Evolutionary conservation across 345 rosid genomes (phyloP), one percentile per base, ranked within the genome.

Genomic region (Acer saccharum): DNA sequence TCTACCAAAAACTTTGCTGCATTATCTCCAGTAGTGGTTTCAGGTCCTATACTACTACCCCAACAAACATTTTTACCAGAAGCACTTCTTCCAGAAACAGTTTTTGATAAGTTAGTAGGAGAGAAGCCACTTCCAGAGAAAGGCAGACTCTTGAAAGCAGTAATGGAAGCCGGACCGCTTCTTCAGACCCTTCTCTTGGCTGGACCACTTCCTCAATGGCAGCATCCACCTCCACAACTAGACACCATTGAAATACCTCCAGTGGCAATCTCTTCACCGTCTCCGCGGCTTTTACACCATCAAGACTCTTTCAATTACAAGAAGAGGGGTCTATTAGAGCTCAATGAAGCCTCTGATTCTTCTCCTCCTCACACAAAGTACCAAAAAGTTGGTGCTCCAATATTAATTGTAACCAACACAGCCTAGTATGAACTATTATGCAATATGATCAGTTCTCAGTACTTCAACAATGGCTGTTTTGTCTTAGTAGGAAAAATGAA

Each of bases 121-220:
- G 78, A 83, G 11, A 90, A 73, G 83, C 82, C 81, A 18, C 73
- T 92, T 71, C 97, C 97, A 2, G 89, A 82, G 82, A 86, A 86
- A 81, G 94, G 94, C 68, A 92, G 84, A 83, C 86, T 92, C 25
- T 43, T 92, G 84, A 88, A 86, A 79, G 92, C 94, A 11, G 91
- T 92, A 76, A 89, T 85, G 81, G 92, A 86, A 13, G 91, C 94
- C 0, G 97, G 94, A 3, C 97, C 97, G 0, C 89, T 92, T 20
- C 83, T 92, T 43, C 90, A 88, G 82, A 90, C 86, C 68, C 89
- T 92, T 75, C 80, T 92, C 43, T 65, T 90, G 73, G 97, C 97
- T 0, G 97, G 97, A 29, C 93, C 91, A 16, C 91, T 92, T 23
- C 97, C 97, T 69, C 94, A 84, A 58, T 92, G 97, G 97, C 91